Percentiles rank a stretch among this genome's conserved stretches.
Evolutionary conservation across 495 filamentous ascomycete species (phyloP).

Genomic region (Neurospora sp.): DNA sequence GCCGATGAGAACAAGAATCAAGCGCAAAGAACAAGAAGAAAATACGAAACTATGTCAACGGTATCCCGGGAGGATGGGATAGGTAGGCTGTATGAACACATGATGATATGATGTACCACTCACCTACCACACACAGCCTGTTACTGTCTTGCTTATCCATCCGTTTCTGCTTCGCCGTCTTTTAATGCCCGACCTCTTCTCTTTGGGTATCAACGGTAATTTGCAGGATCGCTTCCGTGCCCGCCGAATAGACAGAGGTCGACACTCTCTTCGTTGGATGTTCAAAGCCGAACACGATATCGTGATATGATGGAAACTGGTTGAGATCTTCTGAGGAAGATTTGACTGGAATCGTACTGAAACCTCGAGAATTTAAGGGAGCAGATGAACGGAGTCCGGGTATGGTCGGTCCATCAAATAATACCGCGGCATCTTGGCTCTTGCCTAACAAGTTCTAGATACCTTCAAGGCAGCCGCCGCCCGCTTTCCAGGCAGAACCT

Average conservation of each 20-base stretch:
- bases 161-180: constrained; percentile 5
- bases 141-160: neutral
- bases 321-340: neutral
- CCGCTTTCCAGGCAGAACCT: neutral
- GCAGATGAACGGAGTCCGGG: neutral
- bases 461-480: neutral
- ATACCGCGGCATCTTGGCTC: neutral
- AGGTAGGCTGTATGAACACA: neutral
- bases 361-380: constrained; percentile 4
- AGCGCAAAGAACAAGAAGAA: neutral
- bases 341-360: constrained; percentile 3
- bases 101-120: neutral
- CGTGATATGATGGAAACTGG: neutral
- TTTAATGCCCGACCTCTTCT: constrained; percentile 23
- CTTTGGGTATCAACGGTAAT: constrained; percentile 24
- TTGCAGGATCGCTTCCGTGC: neutral
- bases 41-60: neutral
- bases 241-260: neutral
- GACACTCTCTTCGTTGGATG: neutral
- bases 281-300: neutral
- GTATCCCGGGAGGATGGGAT: neutral
- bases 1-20: neutral
- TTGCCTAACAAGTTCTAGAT: neutral
- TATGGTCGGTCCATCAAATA: constrained; percentile 1
- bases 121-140: neutral